Percentiles rank a stretch among this genome's conserved stretches.
phyloP scores from a whole-genome alignment of 345 rosid species.

The Linum lewisii region DNA sequence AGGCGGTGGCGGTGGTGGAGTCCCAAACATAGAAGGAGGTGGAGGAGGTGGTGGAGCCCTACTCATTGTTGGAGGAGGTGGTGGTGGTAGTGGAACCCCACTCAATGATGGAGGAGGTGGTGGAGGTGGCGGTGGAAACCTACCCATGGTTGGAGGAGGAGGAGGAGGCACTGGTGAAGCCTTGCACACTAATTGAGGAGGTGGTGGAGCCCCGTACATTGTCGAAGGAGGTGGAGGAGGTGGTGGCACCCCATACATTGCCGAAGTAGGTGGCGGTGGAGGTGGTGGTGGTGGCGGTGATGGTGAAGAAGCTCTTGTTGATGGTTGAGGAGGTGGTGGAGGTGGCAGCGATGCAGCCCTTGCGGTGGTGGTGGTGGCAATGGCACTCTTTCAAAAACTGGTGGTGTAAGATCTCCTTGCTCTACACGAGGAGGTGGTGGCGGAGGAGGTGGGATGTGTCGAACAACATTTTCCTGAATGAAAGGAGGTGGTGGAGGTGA shows the following conservation, averaged over 20 bases:
- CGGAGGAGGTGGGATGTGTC: not conserved
- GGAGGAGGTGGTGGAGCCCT: slow-evolving; percentile 22
- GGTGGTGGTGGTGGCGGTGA: slow-evolving; percentile 13
- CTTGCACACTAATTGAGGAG: slow-evolving; percentile 14
- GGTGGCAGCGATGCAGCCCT: not conserved
- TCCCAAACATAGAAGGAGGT: slow-evolving; percentile 6
- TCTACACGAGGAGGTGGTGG: slow-evolving; percentile 10
- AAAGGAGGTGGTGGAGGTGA: not conserved
- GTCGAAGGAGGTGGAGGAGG: slow-evolving; percentile 15
- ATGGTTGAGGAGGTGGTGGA: slow-evolving; percentile 13
- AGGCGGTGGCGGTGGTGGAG: slow-evolving; percentile 17
- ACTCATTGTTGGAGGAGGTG: slow-evolving; percentile 10
- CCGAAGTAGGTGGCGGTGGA: slow-evolving; percentile 4
- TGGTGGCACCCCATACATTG: slow-evolving; percentile 9
- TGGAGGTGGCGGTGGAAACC: slow-evolving; percentile 25
- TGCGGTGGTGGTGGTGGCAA: slow-evolving; percentile 12
- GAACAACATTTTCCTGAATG: not conserved
- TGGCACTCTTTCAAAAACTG: too few relatives aligned
- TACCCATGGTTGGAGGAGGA: slow-evolving; percentile 16
- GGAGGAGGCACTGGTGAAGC: slow-evolving; percentile 30
- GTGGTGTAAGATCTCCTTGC: too few relatives aligned
- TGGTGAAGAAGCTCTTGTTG: not conserved
- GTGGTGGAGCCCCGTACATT: slow-evolving; percentile 22
- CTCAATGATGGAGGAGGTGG: slow-evolving; percentile 20
- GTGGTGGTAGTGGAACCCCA: slow-evolving; percentile 12